These are phyloP conservation scores for Debaryomyces maramus DNA, from an alignment of 805 yeast genomes.

Conservation along the genomic window DNA sequence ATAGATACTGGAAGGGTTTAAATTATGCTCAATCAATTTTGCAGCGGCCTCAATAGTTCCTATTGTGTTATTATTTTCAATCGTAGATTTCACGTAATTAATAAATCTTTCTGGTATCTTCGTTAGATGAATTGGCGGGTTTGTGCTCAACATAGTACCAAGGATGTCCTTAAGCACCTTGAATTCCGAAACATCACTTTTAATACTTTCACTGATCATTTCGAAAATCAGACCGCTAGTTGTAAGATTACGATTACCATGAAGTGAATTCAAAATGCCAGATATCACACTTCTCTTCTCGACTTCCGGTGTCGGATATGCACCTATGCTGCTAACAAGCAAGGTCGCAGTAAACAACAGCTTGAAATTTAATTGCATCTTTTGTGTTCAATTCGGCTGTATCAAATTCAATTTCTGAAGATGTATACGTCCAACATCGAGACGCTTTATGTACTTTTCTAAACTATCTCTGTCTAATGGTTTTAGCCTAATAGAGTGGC, in stretches of 20 bases:
- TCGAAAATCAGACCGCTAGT: background rate
- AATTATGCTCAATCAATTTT: too few species aligned
- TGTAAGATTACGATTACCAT: background rate
- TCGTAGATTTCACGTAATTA: background rate
- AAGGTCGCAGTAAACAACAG: too few species aligned
- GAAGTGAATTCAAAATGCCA: background rate
- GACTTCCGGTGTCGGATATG: background rate
- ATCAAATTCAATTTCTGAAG: too few species aligned
- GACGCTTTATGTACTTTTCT: too few species aligned
- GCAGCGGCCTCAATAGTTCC: too few species aligned
- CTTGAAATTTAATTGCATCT: too few species aligned
- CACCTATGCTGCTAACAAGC: background rate
- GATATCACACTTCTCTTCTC: background rate
- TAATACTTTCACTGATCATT: background rate
- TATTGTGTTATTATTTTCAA: background rate
- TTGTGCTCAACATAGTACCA: background rate
- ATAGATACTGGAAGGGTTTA: too few species aligned
- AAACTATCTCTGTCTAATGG: too few species aligned
- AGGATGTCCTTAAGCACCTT: background rate
- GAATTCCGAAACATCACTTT: background rate
- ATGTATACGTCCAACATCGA: too few species aligned
- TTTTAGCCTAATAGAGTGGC: too few species aligned
- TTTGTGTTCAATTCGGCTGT: too few species aligned
- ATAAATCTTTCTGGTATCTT: background rate
- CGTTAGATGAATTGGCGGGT: too few species aligned